These are phyloP conservation scores for Solanum pennellii DNA, from an alignment of 257 asterid species.

Conservation along the genomic window DNA sequence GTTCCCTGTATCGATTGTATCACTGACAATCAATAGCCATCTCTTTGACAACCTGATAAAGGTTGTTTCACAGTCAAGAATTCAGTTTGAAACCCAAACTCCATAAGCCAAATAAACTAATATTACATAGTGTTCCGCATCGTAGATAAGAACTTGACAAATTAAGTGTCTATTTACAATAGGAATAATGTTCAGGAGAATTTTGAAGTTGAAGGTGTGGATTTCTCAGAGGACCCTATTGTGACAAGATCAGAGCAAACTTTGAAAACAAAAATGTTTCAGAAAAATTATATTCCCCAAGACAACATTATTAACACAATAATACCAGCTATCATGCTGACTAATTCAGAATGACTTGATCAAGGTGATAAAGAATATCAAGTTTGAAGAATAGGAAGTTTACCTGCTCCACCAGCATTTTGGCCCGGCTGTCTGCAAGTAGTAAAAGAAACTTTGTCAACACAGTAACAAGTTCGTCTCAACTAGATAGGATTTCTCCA, in stretches of 20 bases:
- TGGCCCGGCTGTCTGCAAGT: slow-evolving; percentile 26
- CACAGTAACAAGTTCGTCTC: not conserved
- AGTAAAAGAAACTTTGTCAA: not conserved
- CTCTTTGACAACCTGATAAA: not conserved
- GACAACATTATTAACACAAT: not conserved
- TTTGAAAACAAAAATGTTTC: not conserved
- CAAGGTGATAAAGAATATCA: not conserved
- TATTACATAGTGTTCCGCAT: not conserved
- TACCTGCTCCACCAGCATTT: slow-evolving; percentile 15
- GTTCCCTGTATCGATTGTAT: not conserved
- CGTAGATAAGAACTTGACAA: not conserved
- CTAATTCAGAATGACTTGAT: not conserved
- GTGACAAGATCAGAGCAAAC: not conserved
- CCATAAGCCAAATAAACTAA: not conserved
- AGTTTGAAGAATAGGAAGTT: not conserved
- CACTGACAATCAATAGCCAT: not conserved
- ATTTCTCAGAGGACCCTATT: not conserved
- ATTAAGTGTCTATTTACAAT: not conserved
- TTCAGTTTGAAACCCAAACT: not conserved
- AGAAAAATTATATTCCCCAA: not conserved
- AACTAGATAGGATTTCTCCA: not conserved
- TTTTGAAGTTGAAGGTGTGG: not conserved
- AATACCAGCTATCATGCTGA: not conserved
- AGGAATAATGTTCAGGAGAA: not conserved
- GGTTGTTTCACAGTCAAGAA: not conserved